phyloP scores from a whole-genome alignment of 176 grass and related monocot species.

The Cymbopogon citratus region DNA sequence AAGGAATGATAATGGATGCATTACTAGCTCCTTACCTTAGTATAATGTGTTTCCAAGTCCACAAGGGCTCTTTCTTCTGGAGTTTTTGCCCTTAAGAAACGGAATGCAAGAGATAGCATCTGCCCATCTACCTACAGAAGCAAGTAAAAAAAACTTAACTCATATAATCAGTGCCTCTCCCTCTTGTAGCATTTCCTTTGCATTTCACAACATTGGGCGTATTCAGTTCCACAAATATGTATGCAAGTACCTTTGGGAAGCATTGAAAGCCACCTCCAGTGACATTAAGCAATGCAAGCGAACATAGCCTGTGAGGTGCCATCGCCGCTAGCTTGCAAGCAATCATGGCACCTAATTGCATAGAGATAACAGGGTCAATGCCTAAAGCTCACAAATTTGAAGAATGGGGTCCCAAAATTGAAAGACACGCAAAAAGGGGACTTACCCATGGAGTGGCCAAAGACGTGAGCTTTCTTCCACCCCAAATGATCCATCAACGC shows the following conservation, averaged over 20 bases:
- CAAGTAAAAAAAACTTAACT: background rate
- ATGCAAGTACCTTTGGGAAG: constrained; percentile 74
- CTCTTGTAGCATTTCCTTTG: background rate
- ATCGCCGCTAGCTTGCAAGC: constrained; percentile 84
- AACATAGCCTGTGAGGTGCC: constrained; percentile 61
- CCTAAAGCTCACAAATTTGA: background rate
- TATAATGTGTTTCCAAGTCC: constrained; percentile 94
- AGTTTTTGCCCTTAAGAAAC: constrained; percentile 84
- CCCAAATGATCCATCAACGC: constrained; percentile 89
- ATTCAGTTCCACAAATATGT: background rate
- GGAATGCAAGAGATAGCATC: constrained; percentile 87
- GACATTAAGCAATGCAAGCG: constrained; percentile 90
- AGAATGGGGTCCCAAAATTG: background rate
- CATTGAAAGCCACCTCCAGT: constrained; percentile 90
- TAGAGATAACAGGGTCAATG: background rate
- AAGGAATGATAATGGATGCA: background rate
- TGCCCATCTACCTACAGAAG: constrained; percentile 70
- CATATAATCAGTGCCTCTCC: background rate
- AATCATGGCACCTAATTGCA: constrained; percentile 81
- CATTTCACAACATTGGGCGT: background rate
- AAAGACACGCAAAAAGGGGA: background rate
- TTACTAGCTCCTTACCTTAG: constrained; percentile 45
- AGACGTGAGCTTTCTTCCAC: constrained; percentile 95
- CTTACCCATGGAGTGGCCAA: constrained; percentile 96
- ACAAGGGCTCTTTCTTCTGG: constrained; percentile 91